Evolutionary conservation across 129 eudicot genomes (phyloP), one percentile per base, ranked within the genome.

Genomic region (Saussurea involucrata): DNA sequence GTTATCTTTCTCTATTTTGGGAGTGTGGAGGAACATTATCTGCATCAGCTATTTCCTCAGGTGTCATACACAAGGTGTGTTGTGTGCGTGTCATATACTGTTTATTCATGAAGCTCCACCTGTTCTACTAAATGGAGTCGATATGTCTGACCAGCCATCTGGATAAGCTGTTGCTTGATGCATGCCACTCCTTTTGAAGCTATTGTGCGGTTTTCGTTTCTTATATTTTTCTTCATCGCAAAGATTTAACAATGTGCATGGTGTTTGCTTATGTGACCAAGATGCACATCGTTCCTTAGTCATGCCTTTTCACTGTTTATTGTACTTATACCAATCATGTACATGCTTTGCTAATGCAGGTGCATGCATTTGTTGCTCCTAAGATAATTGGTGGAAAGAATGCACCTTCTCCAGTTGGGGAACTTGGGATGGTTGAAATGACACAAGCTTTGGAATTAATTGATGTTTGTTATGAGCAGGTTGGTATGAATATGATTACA

Each of bases 391-490:
- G 99, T 40, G 99, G 99, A 65, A 95, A 82, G 75, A 88, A 84
- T 76, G 99, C 99, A 4, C 99, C 99, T 29, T 83, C 99, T 28
- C 99, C 99, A 3, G 95, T 95, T 71, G 99, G 99, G 49, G 99
- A 95, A 71, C 99, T 95, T 82, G 99, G 99, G 40, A 95, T 95
- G 99, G 96, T 92, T 86, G 96, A 95, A 83, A 95, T 95, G 99
- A 87, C 99, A 61, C 99, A 95, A 64, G 99, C 99, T 33, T 78
- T 91, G 81, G 93, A 92, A 68, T 73, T 95, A 31, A 78, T 80
- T 84, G 99, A 95, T 81, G 92, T 95, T 60, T 84, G 80, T 53
- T 95, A 92, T 82, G 97, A 95, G 76, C 96, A 95, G 99, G 99
- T 95, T 83, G 37, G 75, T 71, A 44, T 36, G n/a, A 22, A 31